These are phyloP conservation scores for Avena atlantica DNA, from an alignment of 176 grass and related monocot species.

Conservation along the genomic window DNA sequence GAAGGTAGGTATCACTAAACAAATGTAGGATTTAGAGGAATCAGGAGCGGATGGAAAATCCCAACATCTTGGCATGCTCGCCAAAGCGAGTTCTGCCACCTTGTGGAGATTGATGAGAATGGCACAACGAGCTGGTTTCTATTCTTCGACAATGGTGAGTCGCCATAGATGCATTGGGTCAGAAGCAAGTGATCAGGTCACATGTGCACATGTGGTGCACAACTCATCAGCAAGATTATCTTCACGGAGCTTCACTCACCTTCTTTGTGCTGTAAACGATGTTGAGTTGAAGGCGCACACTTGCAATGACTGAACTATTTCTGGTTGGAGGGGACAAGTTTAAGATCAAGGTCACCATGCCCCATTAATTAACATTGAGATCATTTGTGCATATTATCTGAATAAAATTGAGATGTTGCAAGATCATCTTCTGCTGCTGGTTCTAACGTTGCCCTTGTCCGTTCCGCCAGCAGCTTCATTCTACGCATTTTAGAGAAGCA, in stretches of 20 bases:
- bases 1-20: neutral
- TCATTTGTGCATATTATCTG: too few relatives aligned
- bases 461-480: too few relatives aligned
- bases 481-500: too few relatives aligned
- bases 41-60: neutral
- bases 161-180: conserved; percentile 57
- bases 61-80: too few relatives aligned
- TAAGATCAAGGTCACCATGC: too few relatives aligned
- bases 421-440: too few relatives aligned
- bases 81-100: conserved; percentile 44
- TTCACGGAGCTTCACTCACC: conserved; percentile 53
- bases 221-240: conserved; percentile 54
- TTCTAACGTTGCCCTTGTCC: neutral
- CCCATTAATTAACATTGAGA: too few relatives aligned
- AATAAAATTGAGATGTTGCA: too few relatives aligned
- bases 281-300: too few relatives aligned
- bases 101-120: conserved; percentile 54
- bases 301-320: too few relatives aligned
- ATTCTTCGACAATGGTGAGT: conserved; percentile 69
- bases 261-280: neutral
- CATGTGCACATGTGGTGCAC: conserved; percentile 62
- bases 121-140: conserved; percentile 43
- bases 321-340: too few relatives aligned
- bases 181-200: conserved; percentile 50
- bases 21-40: neutral